Evolutionary conservation across 2,329 filamentous ascomycete species (phyloP).

Genomic region (Aspergillus aculeatinus): DNA sequence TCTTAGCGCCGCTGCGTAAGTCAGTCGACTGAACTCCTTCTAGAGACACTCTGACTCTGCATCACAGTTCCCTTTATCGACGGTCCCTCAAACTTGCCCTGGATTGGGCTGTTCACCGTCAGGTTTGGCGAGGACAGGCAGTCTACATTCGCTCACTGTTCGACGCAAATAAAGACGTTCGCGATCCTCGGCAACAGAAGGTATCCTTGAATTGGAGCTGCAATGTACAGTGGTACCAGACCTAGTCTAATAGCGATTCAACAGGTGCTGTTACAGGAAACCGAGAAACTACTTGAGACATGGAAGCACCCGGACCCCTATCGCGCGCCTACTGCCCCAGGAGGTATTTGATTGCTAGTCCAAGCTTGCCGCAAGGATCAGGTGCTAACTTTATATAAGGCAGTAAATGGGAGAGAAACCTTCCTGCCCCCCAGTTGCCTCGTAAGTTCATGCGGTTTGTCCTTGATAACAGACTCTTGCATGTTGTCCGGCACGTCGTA

Average conservation of each 20-base stretch:
- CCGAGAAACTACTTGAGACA: conserved; percentile 80
- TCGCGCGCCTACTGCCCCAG: conserved; percentile 81
- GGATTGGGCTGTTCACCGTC: conserved; percentile 91
- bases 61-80: conserved; percentile 71
- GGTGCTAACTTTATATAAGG: conserved; percentile 52
- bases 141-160: conserved; percentile 94
- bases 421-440: conserved; percentile 75
- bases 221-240: background rate
- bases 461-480: background rate
- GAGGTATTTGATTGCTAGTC: conserved; percentile 60
- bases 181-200: conserved; percentile 80
- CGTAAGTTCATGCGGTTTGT: conserved; percentile 58
- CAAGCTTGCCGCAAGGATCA: background rate
- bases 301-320: conserved; percentile 99
- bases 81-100: conserved; percentile 89
- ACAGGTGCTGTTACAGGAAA: conserved; percentile 80
- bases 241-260: conserved; percentile 7
- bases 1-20: conserved; percentile 40
- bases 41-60: conserved; percentile 26
- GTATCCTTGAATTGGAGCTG: conserved; percentile 50
- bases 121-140: conserved; percentile 93
- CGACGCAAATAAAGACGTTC: conserved; percentile 84
- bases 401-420: conserved; percentile 93
- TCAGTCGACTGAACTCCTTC: conserved; percentile 6
- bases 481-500: background rate